These are phyloP conservation scores for Fusarium nanum DNA, from an alignment of 2,329 filamentous ascomycete genomes.

Conservation along the genomic window DNA sequence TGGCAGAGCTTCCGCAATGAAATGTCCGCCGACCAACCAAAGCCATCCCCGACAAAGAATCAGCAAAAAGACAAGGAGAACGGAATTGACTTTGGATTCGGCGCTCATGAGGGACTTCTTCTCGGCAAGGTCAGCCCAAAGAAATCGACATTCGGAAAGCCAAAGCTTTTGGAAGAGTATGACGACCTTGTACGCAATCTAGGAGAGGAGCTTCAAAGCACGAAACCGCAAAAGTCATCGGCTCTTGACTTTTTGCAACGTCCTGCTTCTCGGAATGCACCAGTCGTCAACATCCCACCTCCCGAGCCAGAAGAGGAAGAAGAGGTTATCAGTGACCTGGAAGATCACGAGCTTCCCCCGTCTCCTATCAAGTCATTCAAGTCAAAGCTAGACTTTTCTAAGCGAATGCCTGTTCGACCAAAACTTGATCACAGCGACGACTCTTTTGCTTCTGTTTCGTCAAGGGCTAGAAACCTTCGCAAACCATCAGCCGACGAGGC, in stretches of 20 bases:
- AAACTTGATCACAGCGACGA: conserved; percentile 42
- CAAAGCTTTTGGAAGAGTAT: conserved; percentile 57
- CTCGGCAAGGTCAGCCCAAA: conserved; percentile 51
- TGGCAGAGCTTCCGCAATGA: conserved; percentile 77
- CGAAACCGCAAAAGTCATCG: conserved; percentile 28
- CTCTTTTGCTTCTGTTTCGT: conserved; percentile 40
- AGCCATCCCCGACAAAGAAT: conserved; percentile 40
- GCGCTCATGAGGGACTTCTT: conserved; percentile 62
- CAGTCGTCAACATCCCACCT: neutral
- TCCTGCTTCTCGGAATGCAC: neutral
- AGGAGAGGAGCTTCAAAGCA: conserved; percentile 55
- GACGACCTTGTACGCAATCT: conserved; percentile 56
- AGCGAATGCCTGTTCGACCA: conserved; percentile 45
- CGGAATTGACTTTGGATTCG: conserved; percentile 66
- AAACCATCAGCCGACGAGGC: conserved; percentile 37
- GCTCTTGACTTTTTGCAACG: conserved; percentile 43
- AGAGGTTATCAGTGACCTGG: conserved; percentile 61
- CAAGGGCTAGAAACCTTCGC: conserved; percentile 33
- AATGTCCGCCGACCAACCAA: conserved; percentile 54
- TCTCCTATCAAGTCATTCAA: conserved; percentile 44
- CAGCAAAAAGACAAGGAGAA: conserved; percentile 47
- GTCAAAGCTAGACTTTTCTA: conserved; percentile 30
- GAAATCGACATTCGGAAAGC: conserved; percentile 44
- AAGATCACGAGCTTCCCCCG: conserved; percentile 55
- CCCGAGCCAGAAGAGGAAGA: conserved; percentile 31